Conservation (phyloP, 495 filamentous ascomycete species). For the Cercophora samala region DNA sequence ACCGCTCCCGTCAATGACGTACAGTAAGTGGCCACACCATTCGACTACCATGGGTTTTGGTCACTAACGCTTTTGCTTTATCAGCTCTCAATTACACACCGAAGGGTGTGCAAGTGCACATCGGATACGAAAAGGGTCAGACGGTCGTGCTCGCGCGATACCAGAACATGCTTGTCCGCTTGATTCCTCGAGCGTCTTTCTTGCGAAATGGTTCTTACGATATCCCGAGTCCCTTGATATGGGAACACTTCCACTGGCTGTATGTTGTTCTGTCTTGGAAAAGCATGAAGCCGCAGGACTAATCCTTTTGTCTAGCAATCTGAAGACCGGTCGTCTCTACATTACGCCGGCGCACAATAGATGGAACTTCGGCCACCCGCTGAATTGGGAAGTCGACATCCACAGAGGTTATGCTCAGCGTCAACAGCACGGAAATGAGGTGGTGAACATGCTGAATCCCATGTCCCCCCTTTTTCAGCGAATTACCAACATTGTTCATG, state of each 20-base stretch:
- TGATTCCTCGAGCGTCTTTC: slow-evolving; percentile 37
- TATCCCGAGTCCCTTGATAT: slow-evolving; percentile 49
- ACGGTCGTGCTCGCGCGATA: slow-evolving; percentile 40
- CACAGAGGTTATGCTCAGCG: slow-evolving; percentile 4
- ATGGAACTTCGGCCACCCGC: slow-evolving; percentile 38
- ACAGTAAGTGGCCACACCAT: slow-evolving; percentile 17
- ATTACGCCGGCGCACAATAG: slow-evolving; percentile 43
- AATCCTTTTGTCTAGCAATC: slow-evolving; percentile 25
- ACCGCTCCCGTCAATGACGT: slow-evolving; percentile 43
- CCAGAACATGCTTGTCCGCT: slow-evolving; percentile 28
- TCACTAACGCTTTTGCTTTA: neutral
- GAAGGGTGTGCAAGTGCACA: slow-evolving; percentile 36
- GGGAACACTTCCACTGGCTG: slow-evolving; percentile 59
- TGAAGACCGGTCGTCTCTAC: slow-evolving; percentile 46
- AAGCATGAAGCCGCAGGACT: neutral
- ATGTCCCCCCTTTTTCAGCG: slow-evolving; percentile 27
- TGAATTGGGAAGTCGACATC: slow-evolving; percentile 32
- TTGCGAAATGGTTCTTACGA: slow-evolving; percentile 32
- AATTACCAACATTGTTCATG: slow-evolving; percentile 35
- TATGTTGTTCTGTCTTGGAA: neutral
- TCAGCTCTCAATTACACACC: slow-evolving; percentile 3
- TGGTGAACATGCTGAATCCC: slow-evolving; percentile 22
- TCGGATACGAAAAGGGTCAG: slow-evolving; percentile 42
- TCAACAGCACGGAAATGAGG: slow-evolving; percentile 26
- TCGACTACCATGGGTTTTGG: neutral